Conservation (phyloP, 352 stramenopile genomes). For the Thraustochytrium sp. region DNA sequence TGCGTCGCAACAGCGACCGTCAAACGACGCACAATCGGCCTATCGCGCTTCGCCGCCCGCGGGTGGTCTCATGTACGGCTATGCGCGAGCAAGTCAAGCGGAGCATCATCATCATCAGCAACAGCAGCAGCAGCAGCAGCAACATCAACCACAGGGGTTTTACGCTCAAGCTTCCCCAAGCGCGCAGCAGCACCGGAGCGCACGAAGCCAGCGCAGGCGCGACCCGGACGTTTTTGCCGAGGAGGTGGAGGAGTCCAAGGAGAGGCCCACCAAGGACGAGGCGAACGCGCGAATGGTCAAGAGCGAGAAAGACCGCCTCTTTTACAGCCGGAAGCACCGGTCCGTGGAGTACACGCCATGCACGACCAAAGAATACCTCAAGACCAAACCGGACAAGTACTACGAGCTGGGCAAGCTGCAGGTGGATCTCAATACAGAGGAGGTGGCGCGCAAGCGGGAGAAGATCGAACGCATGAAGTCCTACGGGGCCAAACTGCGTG, state of each 20-base stretch:
- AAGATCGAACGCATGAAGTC: conserved; percentile 32
- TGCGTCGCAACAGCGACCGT: too few species aligned
- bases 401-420: conserved; percentile 42
- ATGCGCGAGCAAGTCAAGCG: too few species aligned
- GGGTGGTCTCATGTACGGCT: too few species aligned
- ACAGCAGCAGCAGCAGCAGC: too few species aligned
- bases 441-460: conserved; percentile 28
- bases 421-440: conserved; percentile 29
- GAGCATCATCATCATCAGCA: too few species aligned
- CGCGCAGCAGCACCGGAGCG: too few species aligned
- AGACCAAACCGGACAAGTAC: conserved; percentile 36
- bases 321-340: conserved; percentile 37
- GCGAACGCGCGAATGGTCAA: conserved; percentile 19
- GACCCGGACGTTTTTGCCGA: neutral
- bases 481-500: neutral
- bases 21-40: too few species aligned
- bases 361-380: conserved; percentile 41
- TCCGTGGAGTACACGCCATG: conserved; percentile 34
- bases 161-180: too few species aligned
- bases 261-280: neutral
- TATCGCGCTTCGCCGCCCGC: too few species aligned
- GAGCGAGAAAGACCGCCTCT: conserved; percentile 10
- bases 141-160: too few species aligned
- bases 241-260: neutral
- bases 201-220: neutral